Percentiles rank a stretch among this genome's conserved stretches.
These are phyloP conservation scores for Salix suchowensis DNA, from an alignment of 345 rosid species.

Conservation along the genomic window DNA sequence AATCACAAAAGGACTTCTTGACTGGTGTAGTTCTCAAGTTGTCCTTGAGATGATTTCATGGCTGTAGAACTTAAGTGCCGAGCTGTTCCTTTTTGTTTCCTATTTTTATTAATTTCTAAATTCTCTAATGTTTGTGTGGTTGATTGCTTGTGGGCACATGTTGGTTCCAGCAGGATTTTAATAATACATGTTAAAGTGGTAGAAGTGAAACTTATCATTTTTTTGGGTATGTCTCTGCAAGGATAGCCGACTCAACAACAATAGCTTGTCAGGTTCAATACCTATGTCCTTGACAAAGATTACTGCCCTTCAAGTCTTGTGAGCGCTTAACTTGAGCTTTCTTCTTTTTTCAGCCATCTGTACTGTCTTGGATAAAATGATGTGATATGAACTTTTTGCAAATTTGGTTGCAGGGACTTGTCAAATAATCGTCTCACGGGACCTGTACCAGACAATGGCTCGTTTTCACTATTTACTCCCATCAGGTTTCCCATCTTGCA, in stretches of 20 bases:
- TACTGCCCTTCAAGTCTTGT: constrained; percentile 33
- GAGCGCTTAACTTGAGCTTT: constrained; percentile 17
- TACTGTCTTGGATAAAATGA: constrained; percentile 1
- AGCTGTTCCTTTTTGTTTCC: not conserved
- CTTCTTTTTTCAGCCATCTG: not conserved
- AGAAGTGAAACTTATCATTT: not conserved
- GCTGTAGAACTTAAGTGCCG: not conserved
- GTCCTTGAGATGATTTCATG: not conserved
- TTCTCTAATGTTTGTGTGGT: not conserved
- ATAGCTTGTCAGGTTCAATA: constrained; percentile 32
- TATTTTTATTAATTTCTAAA: not conserved
- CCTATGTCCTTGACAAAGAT: constrained; percentile 37
- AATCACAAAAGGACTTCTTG: not conserved
- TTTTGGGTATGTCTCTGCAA: constrained; percentile 16
- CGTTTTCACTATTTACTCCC: constrained; percentile 32
- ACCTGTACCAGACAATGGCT: constrained; percentile 33
- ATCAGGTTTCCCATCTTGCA: constrained; percentile 23
- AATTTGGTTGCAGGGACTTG: constrained; percentile 27
- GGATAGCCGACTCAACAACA: constrained; percentile 46
- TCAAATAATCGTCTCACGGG: constrained; percentile 39
- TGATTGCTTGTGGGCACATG: not conserved
- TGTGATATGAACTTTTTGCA: not conserved
- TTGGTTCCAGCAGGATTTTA: not conserved
- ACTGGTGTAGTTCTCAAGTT: not conserved
- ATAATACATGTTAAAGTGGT: not conserved